phyloP scores from a whole-genome alignment of 805 yeast species.

The Wickerhamomyces strasburgensis region DNA sequence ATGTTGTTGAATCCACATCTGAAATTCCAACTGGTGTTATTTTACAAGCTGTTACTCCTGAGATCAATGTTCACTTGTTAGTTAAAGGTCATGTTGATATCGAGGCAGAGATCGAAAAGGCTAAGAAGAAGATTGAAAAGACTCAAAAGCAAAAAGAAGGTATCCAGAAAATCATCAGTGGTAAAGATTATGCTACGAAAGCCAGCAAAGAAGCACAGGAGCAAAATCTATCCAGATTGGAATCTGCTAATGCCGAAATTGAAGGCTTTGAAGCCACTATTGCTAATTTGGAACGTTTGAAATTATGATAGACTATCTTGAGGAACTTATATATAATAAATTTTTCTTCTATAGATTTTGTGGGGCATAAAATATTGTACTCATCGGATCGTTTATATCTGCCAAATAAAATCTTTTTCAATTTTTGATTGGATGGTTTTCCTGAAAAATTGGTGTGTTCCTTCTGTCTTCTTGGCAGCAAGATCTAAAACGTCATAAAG shows the following conservation, averaged over 20 bases:
- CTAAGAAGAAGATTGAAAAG: slow-evolving; percentile 67
- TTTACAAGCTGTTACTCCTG: slow-evolving; percentile 72
- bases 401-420: slow-evolving; percentile 57
- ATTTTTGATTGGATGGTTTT: slow-evolving; percentile 43
- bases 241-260: slow-evolving; percentile 75
- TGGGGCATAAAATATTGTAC: no score
- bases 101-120: slow-evolving; percentile 86
- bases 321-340: no score
- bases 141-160: slow-evolving; percentile 53
- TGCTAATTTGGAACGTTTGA: slow-evolving; percentile 74
- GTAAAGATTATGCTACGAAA: slow-evolving; percentile 79
- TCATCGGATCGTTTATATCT: slow-evolving; percentile 17
- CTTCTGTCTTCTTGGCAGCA: slow-evolving; percentile 42
- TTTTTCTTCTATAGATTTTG: no score
- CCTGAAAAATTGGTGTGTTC: slow-evolving; percentile 46
- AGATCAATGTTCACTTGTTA: slow-evolving; percentile 79
- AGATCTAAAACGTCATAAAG: slow-evolving; percentile 47
- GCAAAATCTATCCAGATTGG: slow-evolving; percentile 61
- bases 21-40: slow-evolving; percentile 88
- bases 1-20: slow-evolving; percentile 51
- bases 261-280: slow-evolving; percentile 87
- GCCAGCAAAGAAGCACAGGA: slow-evolving; percentile 81
- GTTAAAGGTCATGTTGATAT: slow-evolving; percentile 94
- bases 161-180: slow-evolving; percentile 63
- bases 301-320: slow-evolving; percentile 42